Base-by-base conservation (phyloP, 2,329 filamentous ascomycete species). In the Beauveria medogensis region DNA sequence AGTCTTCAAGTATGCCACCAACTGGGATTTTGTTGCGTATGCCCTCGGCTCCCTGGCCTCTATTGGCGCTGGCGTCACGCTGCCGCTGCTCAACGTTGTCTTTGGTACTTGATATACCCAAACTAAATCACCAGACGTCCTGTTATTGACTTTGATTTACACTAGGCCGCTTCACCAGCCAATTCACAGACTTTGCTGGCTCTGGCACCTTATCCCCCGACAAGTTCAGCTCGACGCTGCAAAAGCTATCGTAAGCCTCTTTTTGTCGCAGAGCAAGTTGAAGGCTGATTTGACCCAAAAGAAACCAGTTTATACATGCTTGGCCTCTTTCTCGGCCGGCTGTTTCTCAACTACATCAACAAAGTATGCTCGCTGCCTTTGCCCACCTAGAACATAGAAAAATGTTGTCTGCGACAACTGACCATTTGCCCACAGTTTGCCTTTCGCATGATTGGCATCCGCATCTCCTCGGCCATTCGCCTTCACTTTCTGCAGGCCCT, bases 271-370 rank as follows among this genome's bases (percentile, higher is more conserved):
- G 4, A 14, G 16, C 10, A 20, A 1, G n/a, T 41, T 1, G 18
- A 18, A 28, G 12, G 34, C 10, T 8, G 30, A 6, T 26, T 51
- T 53, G 14, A 62, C 65, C 68, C 44, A 67, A 55, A 8, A 12
- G 12, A 37, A 6, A 7, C 28, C 63, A 84, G 82, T 1, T 74
- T 92, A 0, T 90, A 86, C 71, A 85, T 91, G 67, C 81, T 91
- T 59, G 84, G 84, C 60, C 76, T 92, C 7, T 92, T 91, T 70
- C 72, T 91, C 46, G 87, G 76, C 16, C 84, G 87, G 53, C 86
- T 89, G 65, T 68, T 75, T 20, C 74, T 89, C 46, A 83, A 82
- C 63, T 91, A 90, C 64, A 74, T 86, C 62, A 81, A 81, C 65
- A 83, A 82, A 71, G 78, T 78, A 65, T 41, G 40, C 47, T 2